Evolutionary conservation across 2,329 filamentous ascomycete species (phyloP).

Genomic region (Stylonectria norvegica): DNA sequence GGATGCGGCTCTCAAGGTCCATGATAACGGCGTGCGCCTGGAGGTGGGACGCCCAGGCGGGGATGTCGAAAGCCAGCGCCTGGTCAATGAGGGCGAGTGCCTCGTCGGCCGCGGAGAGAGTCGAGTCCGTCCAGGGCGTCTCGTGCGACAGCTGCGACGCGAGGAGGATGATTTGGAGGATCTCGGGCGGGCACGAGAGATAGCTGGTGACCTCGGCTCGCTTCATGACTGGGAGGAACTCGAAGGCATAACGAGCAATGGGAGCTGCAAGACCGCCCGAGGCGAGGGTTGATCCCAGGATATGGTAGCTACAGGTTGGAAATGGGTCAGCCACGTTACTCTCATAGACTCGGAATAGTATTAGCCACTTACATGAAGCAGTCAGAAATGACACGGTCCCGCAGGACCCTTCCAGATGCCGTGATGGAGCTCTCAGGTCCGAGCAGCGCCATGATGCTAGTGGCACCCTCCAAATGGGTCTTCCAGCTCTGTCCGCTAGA

Average conservation of each 20-base stretch:
- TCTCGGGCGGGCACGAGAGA: constrained; percentile 41
- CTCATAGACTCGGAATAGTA: neutral
- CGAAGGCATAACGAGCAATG: constrained; percentile 38
- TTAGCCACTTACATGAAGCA: constrained; percentile 41
- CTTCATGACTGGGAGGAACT: constrained; percentile 39
- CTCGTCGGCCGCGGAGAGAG: constrained; percentile 33
- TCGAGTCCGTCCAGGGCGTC: constrained; percentile 31
- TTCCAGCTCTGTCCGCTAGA: constrained; percentile 42
- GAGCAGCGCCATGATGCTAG: constrained; percentile 39
- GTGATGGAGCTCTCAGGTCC: constrained; percentile 27
- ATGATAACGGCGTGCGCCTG: constrained; percentile 33
- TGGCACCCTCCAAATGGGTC: constrained; percentile 45
- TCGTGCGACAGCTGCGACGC: constrained; percentile 43
- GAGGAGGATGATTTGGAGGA: constrained; percentile 44
- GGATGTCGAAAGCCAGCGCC: constrained; percentile 41
- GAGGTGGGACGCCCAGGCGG: constrained; percentile 40
- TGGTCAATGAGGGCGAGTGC: constrained; percentile 40
- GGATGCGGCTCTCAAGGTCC: constrained; percentile 41
- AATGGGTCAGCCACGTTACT: constrained; percentile 9
- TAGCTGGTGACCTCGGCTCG: constrained; percentile 42
- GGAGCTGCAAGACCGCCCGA: constrained; percentile 36
- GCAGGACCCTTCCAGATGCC: constrained; percentile 34
- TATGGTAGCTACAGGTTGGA: constrained; percentile 36
- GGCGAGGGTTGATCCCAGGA: constrained; percentile 38
- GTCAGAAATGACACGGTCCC: constrained; percentile 47